phyloP scores from a whole-genome alignment of 192 early-diverging fungal genomes.

The Backusella psychrophila region DNA sequence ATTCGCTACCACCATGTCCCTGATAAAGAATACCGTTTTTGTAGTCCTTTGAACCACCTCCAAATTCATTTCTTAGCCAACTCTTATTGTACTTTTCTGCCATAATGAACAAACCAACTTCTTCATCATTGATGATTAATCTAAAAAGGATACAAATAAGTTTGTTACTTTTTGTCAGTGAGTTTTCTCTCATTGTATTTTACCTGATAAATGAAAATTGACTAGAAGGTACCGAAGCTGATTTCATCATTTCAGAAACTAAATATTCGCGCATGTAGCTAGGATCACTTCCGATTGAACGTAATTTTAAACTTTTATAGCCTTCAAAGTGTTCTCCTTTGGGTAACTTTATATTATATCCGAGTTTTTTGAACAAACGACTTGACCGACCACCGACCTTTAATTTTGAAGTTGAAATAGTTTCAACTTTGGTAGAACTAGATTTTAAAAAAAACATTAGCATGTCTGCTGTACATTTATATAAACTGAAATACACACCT shows the following conservation, averaged over 20 bases:
- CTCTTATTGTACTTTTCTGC: slow-evolving; percentile 10
- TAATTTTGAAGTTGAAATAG: background rate
- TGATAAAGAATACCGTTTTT: slow-evolving; percentile 3
- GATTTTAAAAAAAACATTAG: background rate
- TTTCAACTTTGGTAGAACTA: slow-evolving; percentile 4
- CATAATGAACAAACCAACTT: slow-evolving; percentile 2
- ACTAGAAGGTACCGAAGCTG: slow-evolving; percentile 14
- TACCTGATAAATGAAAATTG: slow-evolving; percentile 28
- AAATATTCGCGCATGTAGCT: slow-evolving; percentile 34
- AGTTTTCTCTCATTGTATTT: background rate
- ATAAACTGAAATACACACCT: background rate
- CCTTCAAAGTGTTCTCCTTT: slow-evolving; percentile 15
- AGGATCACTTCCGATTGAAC: slow-evolving; percentile 20
- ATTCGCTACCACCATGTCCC: background rate
- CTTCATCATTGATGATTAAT: slow-evolving; percentile 16
- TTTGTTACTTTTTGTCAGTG: background rate
- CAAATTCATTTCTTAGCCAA: slow-evolving; percentile 11
- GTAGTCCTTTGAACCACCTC: background rate
- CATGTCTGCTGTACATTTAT: no score
- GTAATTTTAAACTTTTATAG: slow-evolving; percentile 21
- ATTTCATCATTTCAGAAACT: slow-evolving; percentile 18
- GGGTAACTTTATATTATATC: slow-evolving; percentile 21
- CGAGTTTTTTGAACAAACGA: slow-evolving; percentile 18
- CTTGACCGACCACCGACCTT: slow-evolving; percentile 29
- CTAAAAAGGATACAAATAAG: slow-evolving; percentile 2